Evolutionary conservation across 768 basidiomycete species (phyloP), one percentile per base, ranked within the genome.

Genomic region (Hydnum rufescens): DNA sequence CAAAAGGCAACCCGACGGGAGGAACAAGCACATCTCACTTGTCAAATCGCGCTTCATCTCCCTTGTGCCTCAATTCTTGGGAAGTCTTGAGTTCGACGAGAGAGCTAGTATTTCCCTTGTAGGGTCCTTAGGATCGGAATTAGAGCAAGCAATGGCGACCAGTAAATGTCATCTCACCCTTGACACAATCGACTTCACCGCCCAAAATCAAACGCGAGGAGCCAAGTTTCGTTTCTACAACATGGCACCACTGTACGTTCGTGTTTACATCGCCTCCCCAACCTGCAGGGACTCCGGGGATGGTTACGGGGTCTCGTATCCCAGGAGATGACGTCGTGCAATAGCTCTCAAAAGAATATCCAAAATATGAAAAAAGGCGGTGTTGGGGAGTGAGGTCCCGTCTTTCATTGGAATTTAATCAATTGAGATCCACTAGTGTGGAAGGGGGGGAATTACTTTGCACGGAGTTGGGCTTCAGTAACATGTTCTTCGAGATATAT

Each of bases 81-180:
- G 86, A 89, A 2, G 88, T 90, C 66, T 93, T 93, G 52, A 93
- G 67, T 62, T 93, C 88, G 6, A 93, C 77, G 63, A 84, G 80
- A 18, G 72, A 74, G 57, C 81, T 71, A 6, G 80, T 74, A 53
- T 70, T 67, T 6, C 77, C 76, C 16, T 72, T 70, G 57, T 78
- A 80, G 58, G 63, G 70, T 43, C 68, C 85, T 86, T 62, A 26
- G 31, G 28, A 36, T n/a, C 43, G 23, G 13, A 13, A 22, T 22
- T 23, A 43, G 44, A 8, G 23, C 19, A 23, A 46, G 30, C 3
- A 23, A 28, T 26, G 54, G 54, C 23, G 13, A 25, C 6, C 57
- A 49, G 49, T 30, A 30, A 18, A 8, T 34, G 31, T 32, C 39
- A 5, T 42, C 60, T 54, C 55, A 83, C 86, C 82, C 63, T 77